phyloP scores from a whole-genome alignment of 768 basidiomycete species.

The Hysterangium stoloniferum region DNA sequence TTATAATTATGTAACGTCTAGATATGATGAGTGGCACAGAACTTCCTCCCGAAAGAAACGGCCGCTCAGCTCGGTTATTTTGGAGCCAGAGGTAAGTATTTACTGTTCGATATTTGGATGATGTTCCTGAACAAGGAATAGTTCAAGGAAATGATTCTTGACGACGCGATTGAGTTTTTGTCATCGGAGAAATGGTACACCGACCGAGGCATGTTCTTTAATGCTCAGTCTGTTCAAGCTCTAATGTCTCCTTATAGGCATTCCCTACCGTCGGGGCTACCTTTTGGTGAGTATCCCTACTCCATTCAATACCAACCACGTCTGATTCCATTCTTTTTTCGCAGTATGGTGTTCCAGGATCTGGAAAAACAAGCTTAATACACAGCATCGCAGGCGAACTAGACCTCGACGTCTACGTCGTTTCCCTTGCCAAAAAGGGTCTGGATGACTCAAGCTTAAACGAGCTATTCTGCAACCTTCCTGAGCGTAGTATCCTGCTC shows the following conservation, averaged over 20 bases:
- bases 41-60: constrained; percentile 57
- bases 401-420: constrained; percentile 61
- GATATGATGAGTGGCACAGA: constrained; percentile 40
- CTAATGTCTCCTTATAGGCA: constrained; percentile 24
- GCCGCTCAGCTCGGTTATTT: constrained; percentile 55
- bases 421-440: constrained; percentile 55
- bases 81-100: constrained; percentile 49
- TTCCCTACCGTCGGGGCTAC: constrained; percentile 76
- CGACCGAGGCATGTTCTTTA: constrained; percentile 41
- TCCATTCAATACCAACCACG: too few species aligned
- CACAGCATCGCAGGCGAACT: constrained; percentile 75
- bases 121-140: background rate
- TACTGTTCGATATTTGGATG: too few species aligned
- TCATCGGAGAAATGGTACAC: constrained; percentile 64
- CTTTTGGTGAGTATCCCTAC: constrained; percentile 40
- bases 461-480: constrained; percentile 52
- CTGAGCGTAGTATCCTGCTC: constrained; percentile 62
- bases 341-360: constrained; percentile 65
- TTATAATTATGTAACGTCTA: background rate
- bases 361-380: constrained; percentile 74
- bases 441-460: constrained; percentile 56
- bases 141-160: constrained; percentile 51
- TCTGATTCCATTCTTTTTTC: too few species aligned
- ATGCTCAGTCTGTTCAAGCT: background rate
- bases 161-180: constrained; percentile 68